phyloP scores from a whole-genome alignment of 2,329 filamentous ascomycete species.

The Diaporthe nobilis region DNA sequence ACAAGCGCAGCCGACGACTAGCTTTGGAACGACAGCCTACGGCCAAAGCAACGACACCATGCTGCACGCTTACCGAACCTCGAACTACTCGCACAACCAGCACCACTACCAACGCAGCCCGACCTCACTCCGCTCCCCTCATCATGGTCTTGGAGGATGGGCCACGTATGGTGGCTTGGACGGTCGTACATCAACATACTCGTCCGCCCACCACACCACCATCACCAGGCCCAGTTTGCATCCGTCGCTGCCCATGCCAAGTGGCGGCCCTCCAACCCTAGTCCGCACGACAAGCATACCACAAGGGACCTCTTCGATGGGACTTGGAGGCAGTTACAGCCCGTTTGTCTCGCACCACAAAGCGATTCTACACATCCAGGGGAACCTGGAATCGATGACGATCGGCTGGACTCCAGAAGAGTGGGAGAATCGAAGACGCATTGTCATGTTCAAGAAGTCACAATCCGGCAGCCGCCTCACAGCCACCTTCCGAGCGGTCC shows the following conservation, averaged over 20 bases:
- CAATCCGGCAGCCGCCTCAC: slow-evolving; percentile 87
- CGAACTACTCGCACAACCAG: slow-evolving; percentile 58
- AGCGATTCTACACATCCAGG: slow-evolving; percentile 86
- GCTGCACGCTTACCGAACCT: slow-evolving; percentile 68
- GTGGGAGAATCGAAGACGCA: slow-evolving; percentile 80
- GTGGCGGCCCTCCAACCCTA: slow-evolving; percentile 59
- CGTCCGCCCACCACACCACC: slow-evolving; percentile 60
- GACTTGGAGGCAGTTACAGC: slow-evolving; percentile 70
- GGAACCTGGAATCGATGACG: slow-evolving; percentile 88
- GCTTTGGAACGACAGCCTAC: slow-evolving; percentile 52
- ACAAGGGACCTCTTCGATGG: slow-evolving; percentile 52
- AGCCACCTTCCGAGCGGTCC: slow-evolving; percentile 83
- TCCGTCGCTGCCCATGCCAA: slow-evolving; percentile 62
- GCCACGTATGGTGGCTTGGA: slow-evolving; percentile 55
- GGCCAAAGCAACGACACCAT: slow-evolving; percentile 63
- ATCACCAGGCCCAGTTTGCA: slow-evolving; percentile 63
- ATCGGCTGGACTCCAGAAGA: slow-evolving; percentile 88
- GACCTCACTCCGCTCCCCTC: slow-evolving; percentile 47
- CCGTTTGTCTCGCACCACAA: slow-evolving; percentile 80
- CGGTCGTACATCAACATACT: slow-evolving; percentile 57
- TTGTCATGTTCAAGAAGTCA: slow-evolving; percentile 89
- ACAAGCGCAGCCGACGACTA: slow-evolving; percentile 35
- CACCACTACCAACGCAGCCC: slow-evolving; percentile 43
- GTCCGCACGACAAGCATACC: slow-evolving; percentile 70
- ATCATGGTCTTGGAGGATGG: slow-evolving; percentile 46